Percentiles rank a stretch among this genome's conserved stretches.
These are phyloP conservation scores for Pigoraptor vietnamica DNA, from an alignment of 78 protist species.

Conservation along the genomic window DNA sequence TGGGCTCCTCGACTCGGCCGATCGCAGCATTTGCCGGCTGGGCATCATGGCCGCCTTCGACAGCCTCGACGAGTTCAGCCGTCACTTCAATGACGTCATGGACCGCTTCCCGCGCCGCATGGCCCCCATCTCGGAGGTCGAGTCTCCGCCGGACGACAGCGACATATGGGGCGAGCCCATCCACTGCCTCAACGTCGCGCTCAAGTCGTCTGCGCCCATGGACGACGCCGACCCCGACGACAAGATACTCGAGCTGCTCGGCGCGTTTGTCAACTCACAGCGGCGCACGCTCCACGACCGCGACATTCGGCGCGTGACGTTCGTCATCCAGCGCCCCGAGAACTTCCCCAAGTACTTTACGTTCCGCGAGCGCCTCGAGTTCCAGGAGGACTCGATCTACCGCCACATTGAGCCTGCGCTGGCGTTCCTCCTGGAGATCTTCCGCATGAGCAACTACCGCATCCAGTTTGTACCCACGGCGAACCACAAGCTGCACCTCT, in stretches of 20 bases:
- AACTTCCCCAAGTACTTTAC: conserved; percentile 64
- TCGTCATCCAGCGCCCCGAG: not conserved
- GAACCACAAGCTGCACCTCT: conserved; percentile 51
- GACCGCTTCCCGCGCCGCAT: conserved; percentile 15
- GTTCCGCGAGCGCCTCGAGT: conserved; percentile 58
- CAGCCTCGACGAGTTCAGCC: not conserved
- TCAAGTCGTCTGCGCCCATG: not conserved
- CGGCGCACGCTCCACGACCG: not conserved
- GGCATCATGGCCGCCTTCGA: conserved; percentile 5
- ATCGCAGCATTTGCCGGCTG: not conserved
- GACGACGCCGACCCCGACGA: not conserved
- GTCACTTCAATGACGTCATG: not conserved
- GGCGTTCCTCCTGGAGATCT: conserved; percentile 80
- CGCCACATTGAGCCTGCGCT: conserved; percentile 86
- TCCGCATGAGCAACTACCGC: conserved; percentile 66
- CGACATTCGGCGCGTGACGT: conserved; percentile 39
- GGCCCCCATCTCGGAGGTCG: not conserved
- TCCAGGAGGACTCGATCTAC: conserved; percentile 59
- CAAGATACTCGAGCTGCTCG: not conserved
- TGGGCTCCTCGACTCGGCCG: not conserved
- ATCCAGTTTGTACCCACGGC: conserved; percentile 50
- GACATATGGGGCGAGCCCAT: not conserved
- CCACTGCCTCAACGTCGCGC: conserved; percentile 40
- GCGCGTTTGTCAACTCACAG: not conserved
- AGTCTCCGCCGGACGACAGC: not conserved